Conservation (phyloP, 73 alveolate genomes). For the Breviolum minutum region DNA sequence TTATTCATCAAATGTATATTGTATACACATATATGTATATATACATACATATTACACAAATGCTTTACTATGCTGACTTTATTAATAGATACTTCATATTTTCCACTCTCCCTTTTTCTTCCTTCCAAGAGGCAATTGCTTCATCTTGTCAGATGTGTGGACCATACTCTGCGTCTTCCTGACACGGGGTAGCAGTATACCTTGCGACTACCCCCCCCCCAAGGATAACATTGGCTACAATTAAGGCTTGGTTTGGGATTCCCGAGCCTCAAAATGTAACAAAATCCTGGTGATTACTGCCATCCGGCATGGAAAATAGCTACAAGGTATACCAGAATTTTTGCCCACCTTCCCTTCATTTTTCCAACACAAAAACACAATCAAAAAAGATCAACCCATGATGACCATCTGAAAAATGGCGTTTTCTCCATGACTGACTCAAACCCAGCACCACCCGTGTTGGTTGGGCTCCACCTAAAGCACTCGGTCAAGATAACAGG, state of each 20-base stretch:
- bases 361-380: too few species aligned
- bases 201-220: too few species aligned
- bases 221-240: too few species aligned
- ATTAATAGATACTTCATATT: not conserved
- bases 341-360: too few species aligned
- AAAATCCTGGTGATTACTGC: too few species aligned
- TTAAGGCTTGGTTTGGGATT: too few species aligned
- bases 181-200: not conserved
- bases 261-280: too few species aligned
- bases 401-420: not conserved
- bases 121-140: conserved; percentile 20
- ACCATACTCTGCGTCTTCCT: conserved; percentile 89
- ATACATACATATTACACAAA: too few species aligned
- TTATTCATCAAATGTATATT: not conserved
- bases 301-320: too few species aligned
- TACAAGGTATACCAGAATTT: too few species aligned
- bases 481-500: not conserved
- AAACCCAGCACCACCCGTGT: not conserved
- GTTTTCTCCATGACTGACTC: not conserved
- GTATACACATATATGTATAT: too few species aligned
- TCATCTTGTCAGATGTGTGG: conserved; percentile 53
- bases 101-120: not conserved
- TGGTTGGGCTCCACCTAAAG: conserved; percentile 12
- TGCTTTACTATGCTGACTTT: not conserved
- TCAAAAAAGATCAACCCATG: too few species aligned